Percentiles rank a stretch among this genome's conserved stretches.
Evolutionary conservation across 257 asterid genomes (phyloP).

Genomic region (Solanum etuberosum): DNA sequence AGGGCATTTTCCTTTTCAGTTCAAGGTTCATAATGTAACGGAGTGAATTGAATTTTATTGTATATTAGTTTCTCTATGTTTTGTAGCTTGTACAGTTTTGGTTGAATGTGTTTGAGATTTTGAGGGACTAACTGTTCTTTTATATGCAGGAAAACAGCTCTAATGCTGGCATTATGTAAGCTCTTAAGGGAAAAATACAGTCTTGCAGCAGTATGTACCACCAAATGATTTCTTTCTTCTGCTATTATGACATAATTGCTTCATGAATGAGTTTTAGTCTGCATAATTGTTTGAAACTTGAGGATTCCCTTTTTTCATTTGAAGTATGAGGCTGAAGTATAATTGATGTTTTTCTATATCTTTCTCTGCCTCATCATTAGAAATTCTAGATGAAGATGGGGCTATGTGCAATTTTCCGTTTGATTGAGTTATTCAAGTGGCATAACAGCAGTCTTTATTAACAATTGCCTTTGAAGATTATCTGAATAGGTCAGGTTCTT

Average conservation of each 20-base stretch:
- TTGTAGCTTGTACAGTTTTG: neutral
- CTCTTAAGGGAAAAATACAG: conserved; percentile 74
- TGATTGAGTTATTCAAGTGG: neutral
- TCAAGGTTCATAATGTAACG: neutral
- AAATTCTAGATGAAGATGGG: neutral
- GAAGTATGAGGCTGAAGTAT: neutral
- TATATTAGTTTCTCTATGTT: no score
- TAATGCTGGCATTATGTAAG: conserved; percentile 81
- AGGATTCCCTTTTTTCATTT: neutral
- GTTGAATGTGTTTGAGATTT: neutral
- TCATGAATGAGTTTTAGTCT: neutral
- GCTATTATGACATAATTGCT: neutral
- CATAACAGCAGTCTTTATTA: neutral
- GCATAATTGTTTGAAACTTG: neutral
- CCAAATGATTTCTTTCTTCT: neutral
- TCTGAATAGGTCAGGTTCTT: neutral
- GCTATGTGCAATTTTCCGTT: neutral
- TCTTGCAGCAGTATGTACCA: conserved; percentile 78
- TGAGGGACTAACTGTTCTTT: neutral
- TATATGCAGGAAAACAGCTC: conserved; percentile 73
- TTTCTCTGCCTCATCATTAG: neutral
- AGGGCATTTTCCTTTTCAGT: neutral
- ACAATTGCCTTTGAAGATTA: neutral
- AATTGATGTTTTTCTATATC: neutral
- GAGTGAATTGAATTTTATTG: neutral